Evolutionary conservation across 139 green algal species (phyloP).

Genomic region (Tetradesmus lagerheimii): DNA sequence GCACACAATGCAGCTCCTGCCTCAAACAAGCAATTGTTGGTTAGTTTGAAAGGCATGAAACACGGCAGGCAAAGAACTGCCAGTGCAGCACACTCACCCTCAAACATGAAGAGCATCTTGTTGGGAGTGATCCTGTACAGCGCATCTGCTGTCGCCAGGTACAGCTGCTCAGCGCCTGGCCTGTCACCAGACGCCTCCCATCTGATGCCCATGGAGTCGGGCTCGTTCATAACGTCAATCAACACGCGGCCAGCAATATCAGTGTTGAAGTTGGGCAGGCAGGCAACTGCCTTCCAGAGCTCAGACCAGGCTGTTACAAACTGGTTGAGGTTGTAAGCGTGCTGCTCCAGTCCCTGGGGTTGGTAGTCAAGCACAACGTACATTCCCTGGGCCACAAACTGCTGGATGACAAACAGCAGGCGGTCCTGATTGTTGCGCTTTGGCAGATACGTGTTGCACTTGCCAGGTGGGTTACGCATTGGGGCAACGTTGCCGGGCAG

Average conservation of each 20-base stretch:
- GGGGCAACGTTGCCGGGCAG: conserved; percentile 23
- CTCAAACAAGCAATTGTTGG: too few relatives aligned
- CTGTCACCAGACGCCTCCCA: conserved; percentile 36
- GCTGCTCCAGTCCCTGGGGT: conserved; percentile 30
- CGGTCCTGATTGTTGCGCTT: conserved; percentile 15
- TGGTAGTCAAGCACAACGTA: conserved; percentile 54
- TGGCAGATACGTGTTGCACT: conserved; percentile 42
- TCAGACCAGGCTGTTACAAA: conserved; percentile 14
- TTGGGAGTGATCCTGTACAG: conserved; percentile 14
- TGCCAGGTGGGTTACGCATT: background rate
- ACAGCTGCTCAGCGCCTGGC: conserved; percentile 45
- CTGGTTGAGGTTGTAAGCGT: conserved; percentile 32
- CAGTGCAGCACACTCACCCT: conserved; percentile 21
- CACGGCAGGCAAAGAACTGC: too few relatives aligned
- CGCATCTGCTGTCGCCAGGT: conserved; percentile 40
- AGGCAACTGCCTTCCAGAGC: conserved; percentile 35
- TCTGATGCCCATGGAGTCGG: conserved; percentile 38
- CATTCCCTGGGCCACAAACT: conserved; percentile 45
- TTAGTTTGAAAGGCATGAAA: background rate
- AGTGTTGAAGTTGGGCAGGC: conserved; percentile 45
- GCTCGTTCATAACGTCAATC: conserved; percentile 53
- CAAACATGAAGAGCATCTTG: conserved; percentile 51
- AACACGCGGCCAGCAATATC: conserved; percentile 41
- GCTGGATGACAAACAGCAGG: conserved; percentile 29
- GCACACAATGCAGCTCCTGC: too few relatives aligned